These are phyloP conservation scores for Nitzschia sp. DNA, from an alignment of 108 stramenopile species.

Conservation along the genomic window DNA sequence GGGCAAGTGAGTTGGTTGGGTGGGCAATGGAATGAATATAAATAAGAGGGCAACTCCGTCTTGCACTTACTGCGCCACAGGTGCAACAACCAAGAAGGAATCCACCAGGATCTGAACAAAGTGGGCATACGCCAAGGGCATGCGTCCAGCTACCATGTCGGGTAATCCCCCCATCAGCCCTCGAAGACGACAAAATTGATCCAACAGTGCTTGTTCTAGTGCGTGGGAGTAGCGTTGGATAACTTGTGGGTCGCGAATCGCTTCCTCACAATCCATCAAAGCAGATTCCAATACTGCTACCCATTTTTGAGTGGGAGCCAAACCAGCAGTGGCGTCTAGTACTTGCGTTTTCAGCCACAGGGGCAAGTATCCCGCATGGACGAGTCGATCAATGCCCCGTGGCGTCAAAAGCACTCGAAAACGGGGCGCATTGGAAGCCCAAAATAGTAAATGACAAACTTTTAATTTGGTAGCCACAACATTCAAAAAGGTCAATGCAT, in stretches of 20 bases:
- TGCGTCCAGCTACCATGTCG: constrained; percentile 48
- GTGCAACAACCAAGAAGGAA: constrained; percentile 21
- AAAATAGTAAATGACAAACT: constrained; percentile 39
- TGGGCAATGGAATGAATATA: background rate
- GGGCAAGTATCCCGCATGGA: constrained; percentile 7
- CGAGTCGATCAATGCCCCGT: constrained; percentile 34
- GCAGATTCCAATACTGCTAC: constrained; percentile 36
- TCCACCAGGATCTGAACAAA: constrained; percentile 66
- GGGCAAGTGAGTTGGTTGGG: background rate
- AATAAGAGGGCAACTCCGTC: background rate
- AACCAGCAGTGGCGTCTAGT: constrained; percentile 13
- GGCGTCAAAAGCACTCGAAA: constrained; percentile 33
- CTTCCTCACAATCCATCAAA: constrained; percentile 17
- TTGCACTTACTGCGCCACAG: constrained; percentile 34
- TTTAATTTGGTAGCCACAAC: constrained; percentile 13
- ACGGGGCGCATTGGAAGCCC: constrained; percentile 30
- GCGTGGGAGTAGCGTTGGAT: constrained; percentile 13
- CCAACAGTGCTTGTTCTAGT: constrained; percentile 32
- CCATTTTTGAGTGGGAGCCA: constrained; percentile 24
- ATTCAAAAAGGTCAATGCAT: constrained; percentile 28
- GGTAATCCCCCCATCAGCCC: constrained; percentile 19
- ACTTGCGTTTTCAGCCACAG: constrained; percentile 9
- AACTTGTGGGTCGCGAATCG: constrained; percentile 18
- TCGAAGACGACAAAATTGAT: constrained; percentile 41
- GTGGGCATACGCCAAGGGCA: constrained; percentile 60